phyloP scores from a whole-genome alignment of 768 basidiomycete species.

The Boletus subparvulus region DNA sequence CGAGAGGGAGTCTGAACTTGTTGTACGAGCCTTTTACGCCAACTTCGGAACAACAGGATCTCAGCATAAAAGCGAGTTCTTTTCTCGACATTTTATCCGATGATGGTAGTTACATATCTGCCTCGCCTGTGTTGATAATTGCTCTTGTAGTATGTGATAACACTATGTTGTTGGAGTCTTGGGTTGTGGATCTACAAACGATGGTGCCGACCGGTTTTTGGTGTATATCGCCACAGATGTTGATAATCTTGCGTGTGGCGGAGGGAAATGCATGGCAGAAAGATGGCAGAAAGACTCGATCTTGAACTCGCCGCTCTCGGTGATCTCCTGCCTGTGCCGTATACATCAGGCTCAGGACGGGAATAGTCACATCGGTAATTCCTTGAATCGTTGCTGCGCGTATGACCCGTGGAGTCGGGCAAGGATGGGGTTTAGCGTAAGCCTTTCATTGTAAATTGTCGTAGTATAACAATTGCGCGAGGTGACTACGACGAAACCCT shows the following conservation, averaged over 20 bases:
- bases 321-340: not conserved
- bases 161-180: not conserved
- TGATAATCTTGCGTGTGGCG: conserved; percentile 4
- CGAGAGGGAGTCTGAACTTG: too few species aligned
- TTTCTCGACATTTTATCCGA: too few species aligned
- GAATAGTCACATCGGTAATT: not conserved
- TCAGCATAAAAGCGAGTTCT: too few species aligned
- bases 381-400: not conserved
- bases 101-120: too few species aligned
- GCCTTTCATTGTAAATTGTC: too few species aligned
- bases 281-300: not conserved
- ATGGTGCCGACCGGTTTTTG: not conserved
- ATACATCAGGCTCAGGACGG: too few species aligned
- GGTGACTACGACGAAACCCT: too few species aligned
- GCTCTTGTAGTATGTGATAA: not conserved
- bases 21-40: too few species aligned
- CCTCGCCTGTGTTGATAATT: too few species aligned
- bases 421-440: too few species aligned
- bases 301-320: not conserved
- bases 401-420: not conserved
- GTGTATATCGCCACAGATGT: conserved; percentile 16
- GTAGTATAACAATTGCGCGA: too few species aligned
- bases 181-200: not conserved
- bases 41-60: too few species aligned
- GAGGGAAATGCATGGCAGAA: conserved; percentile 5